Evolutionary conservation across 148 eudicot genomes (phyloP), one percentile per base, ranked within the genome.

Genomic region (Rheum nobile): DNA sequence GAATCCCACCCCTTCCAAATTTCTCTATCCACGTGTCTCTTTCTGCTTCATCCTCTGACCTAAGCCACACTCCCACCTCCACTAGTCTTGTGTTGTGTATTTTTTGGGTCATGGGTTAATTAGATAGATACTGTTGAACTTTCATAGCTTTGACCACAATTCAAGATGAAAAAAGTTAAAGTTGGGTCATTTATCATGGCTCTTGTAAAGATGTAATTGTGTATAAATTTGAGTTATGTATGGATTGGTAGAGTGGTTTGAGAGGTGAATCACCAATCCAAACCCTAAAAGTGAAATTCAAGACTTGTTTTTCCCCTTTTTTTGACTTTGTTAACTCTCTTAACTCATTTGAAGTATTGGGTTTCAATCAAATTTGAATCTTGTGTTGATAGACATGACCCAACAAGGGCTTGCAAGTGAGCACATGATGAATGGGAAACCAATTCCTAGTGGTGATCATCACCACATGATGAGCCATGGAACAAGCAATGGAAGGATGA

Each of bases 1-100:
- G 8, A 65, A 17, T 65, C 21, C n/a, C 11, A 34, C 70, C 21
- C 41, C 22, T 65, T 65, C 70, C 70, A 65, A 65, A 65, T 32
- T 65, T 32, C 34, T 2, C 3, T 16, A 16, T 65, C 70, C 41
- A 65, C 70, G 70, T 65, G 70, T 65, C 70, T 2, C 39, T 34
- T 8, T 65, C 41, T 32, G 41, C 70, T 2, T 32, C 70, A 19
- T 29, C 41, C 39, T 65, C 13, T 65, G 70, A 65, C 70, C 70
- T 65, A 65, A 65, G 70, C 14, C 67, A 61, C 67, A 61, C 67
- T 61, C 67, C 70, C 70, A 31, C 39, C 70, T 34, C 9, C 39
- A 65, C 70, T 65, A 16, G 19, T 0, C 39, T 31, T 65, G 70
- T 34, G 22, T 16, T 63, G 1, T 16, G 37, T 29, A 1, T 32